These are phyloP conservation scores for Calonectria honghensis DNA, from an alignment of 2,329 filamentous ascomycete species.

Conservation along the genomic window DNA sequence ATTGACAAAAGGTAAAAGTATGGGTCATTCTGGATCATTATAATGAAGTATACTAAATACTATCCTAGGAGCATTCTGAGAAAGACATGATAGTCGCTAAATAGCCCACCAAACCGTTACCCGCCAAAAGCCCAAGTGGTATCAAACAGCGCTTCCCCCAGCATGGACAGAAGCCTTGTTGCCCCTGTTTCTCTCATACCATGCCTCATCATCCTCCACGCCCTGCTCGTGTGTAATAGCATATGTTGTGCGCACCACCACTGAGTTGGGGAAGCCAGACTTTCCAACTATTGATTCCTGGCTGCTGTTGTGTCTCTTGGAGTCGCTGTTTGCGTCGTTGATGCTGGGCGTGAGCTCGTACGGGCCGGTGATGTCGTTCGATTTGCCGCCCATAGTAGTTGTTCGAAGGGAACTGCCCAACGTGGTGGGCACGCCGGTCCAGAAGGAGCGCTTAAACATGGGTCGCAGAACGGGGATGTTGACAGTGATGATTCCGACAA, in stretches of 20 bases:
- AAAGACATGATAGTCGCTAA: neutral
- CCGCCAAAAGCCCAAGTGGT: no score
- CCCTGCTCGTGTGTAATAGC: conserved; percentile 36
- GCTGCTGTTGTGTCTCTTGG: conserved; percentile 32
- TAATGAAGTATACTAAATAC: conserved; percentile 13
- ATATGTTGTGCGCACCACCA: conserved; percentile 43
- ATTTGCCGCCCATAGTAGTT: conserved; percentile 29
- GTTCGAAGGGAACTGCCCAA: conserved; percentile 32
- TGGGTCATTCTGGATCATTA: neutral
- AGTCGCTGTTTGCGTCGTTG: conserved; percentile 8
- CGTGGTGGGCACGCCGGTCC: neutral
- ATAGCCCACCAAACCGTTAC: neutral
- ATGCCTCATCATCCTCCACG: neutral
- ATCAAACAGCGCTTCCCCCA: neutral
- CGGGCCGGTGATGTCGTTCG: conserved; percentile 34
- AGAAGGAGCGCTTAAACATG: conserved; percentile 43
- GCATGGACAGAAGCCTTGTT: conserved; percentile 18
- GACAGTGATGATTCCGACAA: conserved; percentile 63
- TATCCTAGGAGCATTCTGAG: neutral
- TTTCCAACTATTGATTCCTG: conserved; percentile 45
- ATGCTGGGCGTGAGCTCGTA: conserved; percentile 47
- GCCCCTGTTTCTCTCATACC: conserved; percentile 1
- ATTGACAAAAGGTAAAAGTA: no score
- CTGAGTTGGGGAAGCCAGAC: conserved; percentile 27
- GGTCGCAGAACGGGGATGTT: conserved; percentile 52